Evolutionary conservation across 345 rosid species (phyloP).

Genomic region (Mallotus nudiflorus): DNA sequence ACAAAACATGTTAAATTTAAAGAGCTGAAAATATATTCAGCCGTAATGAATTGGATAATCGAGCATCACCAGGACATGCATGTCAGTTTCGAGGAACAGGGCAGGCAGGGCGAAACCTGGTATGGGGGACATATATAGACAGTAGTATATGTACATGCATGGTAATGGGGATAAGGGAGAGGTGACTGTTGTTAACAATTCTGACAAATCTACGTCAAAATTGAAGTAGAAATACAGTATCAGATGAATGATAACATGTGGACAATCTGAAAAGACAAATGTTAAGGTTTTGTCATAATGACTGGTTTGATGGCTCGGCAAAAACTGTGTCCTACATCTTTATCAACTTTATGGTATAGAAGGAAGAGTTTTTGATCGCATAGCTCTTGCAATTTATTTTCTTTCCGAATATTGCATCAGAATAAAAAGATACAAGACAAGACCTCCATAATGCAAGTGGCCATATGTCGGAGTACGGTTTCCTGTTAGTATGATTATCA

Average conservation of each 20-base stretch:
- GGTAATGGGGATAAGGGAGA: background rate
- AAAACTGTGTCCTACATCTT: conserved; percentile 54
- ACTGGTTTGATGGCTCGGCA: conserved; percentile 44
- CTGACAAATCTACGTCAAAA: conserved; percentile 12
- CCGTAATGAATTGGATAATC: background rate
- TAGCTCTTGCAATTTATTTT: conserved; percentile 38
- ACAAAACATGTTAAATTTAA: no score
- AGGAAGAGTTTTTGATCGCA: conserved; percentile 15
- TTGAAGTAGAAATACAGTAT: conserved; percentile 23
- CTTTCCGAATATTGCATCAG: conserved; percentile 49
- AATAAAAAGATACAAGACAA: conserved; percentile 50
- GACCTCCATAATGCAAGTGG: conserved; percentile 36
- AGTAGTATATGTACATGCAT: background rate
- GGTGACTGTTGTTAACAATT: background rate
- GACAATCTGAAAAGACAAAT: conserved; percentile 96
- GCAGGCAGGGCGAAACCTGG: conserved; percentile 9
- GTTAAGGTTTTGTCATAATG: conserved; percentile 91
- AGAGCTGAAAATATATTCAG: background rate
- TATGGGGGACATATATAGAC: conserved; percentile 15
- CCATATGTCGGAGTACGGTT: conserved; percentile 29
- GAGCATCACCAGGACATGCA: no score
- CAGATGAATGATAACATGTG: conserved; percentile 30
- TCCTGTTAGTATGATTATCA: conserved; percentile 22
- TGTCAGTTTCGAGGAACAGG: conserved; percentile 15
- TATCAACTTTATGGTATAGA: conserved; percentile 41